Conservation (phyloP, 306 rosid genomes). For the Cucumis hystrix region DNA sequence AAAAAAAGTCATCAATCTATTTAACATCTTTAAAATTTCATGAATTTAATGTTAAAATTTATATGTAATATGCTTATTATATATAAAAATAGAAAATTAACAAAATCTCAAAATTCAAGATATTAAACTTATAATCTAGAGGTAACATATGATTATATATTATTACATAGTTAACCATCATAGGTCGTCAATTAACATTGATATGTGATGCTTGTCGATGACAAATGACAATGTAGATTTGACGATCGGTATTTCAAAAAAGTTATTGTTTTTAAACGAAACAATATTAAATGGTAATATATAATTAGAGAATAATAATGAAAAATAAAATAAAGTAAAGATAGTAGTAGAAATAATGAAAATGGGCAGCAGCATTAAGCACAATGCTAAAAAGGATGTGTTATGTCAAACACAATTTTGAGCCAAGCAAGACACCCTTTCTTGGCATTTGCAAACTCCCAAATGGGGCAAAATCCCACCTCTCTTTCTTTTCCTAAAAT, state of each 20-base stretch:
- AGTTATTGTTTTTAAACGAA: background rate
- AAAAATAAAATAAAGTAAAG: background rate
- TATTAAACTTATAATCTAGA: no score
- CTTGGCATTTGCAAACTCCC: background rate
- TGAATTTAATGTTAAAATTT: no score
- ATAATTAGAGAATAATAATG: background rate
- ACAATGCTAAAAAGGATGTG: background rate
- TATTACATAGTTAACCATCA: background rate
- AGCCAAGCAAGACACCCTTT: background rate
- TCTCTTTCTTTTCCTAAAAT: no score
- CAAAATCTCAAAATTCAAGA: no score
- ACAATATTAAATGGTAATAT: background rate
- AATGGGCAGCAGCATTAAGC: background rate
- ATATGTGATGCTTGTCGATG: background rate
- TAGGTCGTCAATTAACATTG: background rate
- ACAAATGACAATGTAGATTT: background rate
- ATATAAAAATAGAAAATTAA: no score
- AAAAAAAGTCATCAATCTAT: no score
- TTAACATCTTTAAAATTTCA: no score
- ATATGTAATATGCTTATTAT: no score
- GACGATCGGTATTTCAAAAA: background rate
- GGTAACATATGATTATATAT: no score
- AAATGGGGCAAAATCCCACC: background rate
- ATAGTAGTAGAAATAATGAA: background rate
- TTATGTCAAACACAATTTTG: background rate